phyloP scores from a whole-genome alignment of 805 yeast genomes.

The Sugiyamaella marilandica region DNA sequence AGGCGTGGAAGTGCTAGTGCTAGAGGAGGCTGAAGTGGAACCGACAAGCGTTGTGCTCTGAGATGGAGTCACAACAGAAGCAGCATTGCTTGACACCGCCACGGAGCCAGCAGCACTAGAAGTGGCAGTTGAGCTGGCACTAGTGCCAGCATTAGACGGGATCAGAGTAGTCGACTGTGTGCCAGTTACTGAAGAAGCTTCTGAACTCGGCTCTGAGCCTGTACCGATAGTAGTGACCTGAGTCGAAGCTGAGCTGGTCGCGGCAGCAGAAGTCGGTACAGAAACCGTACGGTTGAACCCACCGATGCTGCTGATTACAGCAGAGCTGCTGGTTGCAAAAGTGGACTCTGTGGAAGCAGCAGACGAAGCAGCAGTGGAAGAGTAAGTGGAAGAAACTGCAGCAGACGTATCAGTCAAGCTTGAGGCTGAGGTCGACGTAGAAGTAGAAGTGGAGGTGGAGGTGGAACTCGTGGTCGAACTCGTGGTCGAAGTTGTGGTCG shows the following conservation, averaged over 20 bases:
- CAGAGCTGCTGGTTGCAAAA: background rate
- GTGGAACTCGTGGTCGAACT: background rate
- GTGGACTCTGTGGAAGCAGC: background rate
- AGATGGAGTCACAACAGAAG: background rate
- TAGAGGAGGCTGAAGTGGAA: background rate
- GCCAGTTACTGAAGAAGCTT: too few relatives aligned
- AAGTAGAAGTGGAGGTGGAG: background rate
- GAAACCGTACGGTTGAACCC: slow-evolving; percentile 30
- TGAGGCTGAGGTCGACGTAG: background rate
- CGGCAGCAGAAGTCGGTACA: slow-evolving; percentile 44
- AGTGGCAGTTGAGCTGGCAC: background rate
- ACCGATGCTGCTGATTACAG: too few relatives aligned
- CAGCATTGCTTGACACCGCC: background rate
- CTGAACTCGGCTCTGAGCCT: too few relatives aligned
- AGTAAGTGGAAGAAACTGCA: background rate
- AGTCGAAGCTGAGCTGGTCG: background rate
- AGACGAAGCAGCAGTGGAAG: background rate
- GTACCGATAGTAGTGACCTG: too few relatives aligned
- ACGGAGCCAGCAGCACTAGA: background rate
- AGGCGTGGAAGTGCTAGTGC: background rate
- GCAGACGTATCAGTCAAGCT: background rate
- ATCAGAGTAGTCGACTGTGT: too few relatives aligned
- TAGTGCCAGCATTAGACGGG: too few relatives aligned
- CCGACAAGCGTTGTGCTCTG: background rate
- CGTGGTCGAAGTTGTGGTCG: background rate